Evolutionary conservation across 1,284 basidiomycete genomes (phyloP).

Genomic region (Puccinia triticina): DNA sequence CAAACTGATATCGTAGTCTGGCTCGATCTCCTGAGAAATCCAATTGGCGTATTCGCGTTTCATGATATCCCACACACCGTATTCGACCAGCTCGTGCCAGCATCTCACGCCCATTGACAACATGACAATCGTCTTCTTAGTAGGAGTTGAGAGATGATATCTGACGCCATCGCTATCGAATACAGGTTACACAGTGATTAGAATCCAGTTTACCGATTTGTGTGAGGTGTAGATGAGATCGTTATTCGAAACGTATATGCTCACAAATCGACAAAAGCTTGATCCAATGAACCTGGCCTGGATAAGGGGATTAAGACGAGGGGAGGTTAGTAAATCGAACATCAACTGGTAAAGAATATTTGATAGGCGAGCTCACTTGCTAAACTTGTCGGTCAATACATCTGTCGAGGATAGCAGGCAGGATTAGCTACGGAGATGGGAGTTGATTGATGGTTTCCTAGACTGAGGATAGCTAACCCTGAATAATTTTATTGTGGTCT

Average conservation of each 20-base stretch:
- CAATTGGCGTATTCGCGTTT: conserved; percentile 80
- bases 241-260: conserved; percentile 63
- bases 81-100: conserved; percentile 88
- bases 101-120: conserved; percentile 94
- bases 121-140: conserved; percentile 70
- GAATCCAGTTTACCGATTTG: background rate
- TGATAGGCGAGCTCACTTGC: conserved; percentile 68
- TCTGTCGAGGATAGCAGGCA: conserved; percentile 69
- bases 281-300: conserved; percentile 42
- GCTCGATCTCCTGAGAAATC: conserved; percentile 66
- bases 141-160: conserved; percentile 87
- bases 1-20: conserved; percentile 86
- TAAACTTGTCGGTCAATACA: conserved; percentile 83
- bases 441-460: conserved; percentile 10
- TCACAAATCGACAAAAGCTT: conserved; percentile 26
- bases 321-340: background rate
- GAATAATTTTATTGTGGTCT: conserved; percentile 59
- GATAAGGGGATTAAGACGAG: background rate
- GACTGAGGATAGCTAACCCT: conserved; percentile 1
- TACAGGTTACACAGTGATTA: conserved; percentile 60
- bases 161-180: conserved; percentile 97
- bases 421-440: conserved; percentile 22
- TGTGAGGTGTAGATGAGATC: conserved; percentile 72
- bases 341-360: background rate
- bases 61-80: conserved; percentile 81